Base-by-base conservation (phyloP, 306 rosid genomes). In the Quercus cerris region DNA sequence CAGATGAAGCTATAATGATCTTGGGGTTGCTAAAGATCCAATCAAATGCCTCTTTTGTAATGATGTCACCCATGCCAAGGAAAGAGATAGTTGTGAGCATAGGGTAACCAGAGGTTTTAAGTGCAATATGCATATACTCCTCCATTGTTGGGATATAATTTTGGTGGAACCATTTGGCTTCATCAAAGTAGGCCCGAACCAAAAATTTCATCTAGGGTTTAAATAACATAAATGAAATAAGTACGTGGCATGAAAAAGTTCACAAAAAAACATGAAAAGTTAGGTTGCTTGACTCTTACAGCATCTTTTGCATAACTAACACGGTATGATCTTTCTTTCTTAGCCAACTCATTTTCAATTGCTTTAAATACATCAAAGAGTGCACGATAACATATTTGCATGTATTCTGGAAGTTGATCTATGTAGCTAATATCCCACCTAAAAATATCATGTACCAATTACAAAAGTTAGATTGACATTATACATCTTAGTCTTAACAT, bases 101-200 rank as follows among this genome's bases (percentile, higher is more conserved):
- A 3, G 51, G 56, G 19, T 3, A 20, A 10, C 67, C 14, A 12
- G 80, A 41, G 13, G 78, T 7, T 1, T 51, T 4, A 10, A n/a
- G 4, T 58, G 85, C 86, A 72, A 79, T 54, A 5, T 54, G 41
- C 56, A 74, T 70, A 59, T 86, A 84, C 54, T 88, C 85, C 10
- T 88, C 82, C 54, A 79, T 59, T 17, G 79, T 80, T 66, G 92
- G 90, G 6, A 70, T 64, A 55, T 80, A 81, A 1, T 73, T 76
- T 18, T 81, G 59, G 25, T 75, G 41, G 33, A 84, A 59, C 87
- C 86, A 89, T 69, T 56, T 58, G 9, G 85, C 74, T 79, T 89
- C 89, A 27, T 83, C 17, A 51, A 79, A 55, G 72, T 70, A 79
- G 0, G 74, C 77, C 23, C 61, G 23, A 46, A 66, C 81, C 11